These are phyloP conservation scores for Camptophora hylomeconis DNA, from an alignment of 2,329 filamentous ascomycete species.

Conservation along the genomic window DNA sequence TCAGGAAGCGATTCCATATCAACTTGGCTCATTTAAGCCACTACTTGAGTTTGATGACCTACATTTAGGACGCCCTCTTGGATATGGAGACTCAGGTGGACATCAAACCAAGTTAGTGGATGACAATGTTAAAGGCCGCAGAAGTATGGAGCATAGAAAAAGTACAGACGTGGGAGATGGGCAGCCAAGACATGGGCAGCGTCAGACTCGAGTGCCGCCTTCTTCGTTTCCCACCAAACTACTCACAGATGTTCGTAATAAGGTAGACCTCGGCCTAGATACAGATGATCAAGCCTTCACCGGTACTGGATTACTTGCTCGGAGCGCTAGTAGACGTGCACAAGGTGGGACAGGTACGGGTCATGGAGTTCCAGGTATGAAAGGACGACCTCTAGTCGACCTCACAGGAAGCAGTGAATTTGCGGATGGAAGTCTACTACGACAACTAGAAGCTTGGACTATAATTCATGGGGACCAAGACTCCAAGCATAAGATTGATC, in stretches of 20 bases:
- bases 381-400: constrained; percentile 31
- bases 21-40: constrained; percentile 55
- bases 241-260: background rate
- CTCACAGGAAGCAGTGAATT: constrained; percentile 29
- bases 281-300: too few relatives aligned
- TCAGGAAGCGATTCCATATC: constrained; percentile 42
- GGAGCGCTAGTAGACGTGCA: constrained; percentile 10
- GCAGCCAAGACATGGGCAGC: too few relatives aligned
- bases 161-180: too few relatives aligned
- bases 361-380: constrained; percentile 7
- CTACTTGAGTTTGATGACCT: constrained; percentile 45
- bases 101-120: too few relatives aligned
- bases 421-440: constrained; percentile 31
- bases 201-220: too few relatives aligned
- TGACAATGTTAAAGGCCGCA: too few relatives aligned
- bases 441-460: constrained; percentile 21
- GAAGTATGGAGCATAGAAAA: too few relatives aligned
- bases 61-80: too few relatives aligned
- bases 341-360: constrained; percentile 8
- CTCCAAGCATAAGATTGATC: constrained; percentile 12
- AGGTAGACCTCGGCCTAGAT: too few relatives aligned
- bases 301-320: constrained; percentile 14
- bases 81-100: too few relatives aligned
- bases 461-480: constrained; percentile 5
- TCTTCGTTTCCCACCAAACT: background rate